Base-by-base conservation (phyloP, 2,329 filamentous ascomycete species). In the Clonostachys byssicola region DNA sequence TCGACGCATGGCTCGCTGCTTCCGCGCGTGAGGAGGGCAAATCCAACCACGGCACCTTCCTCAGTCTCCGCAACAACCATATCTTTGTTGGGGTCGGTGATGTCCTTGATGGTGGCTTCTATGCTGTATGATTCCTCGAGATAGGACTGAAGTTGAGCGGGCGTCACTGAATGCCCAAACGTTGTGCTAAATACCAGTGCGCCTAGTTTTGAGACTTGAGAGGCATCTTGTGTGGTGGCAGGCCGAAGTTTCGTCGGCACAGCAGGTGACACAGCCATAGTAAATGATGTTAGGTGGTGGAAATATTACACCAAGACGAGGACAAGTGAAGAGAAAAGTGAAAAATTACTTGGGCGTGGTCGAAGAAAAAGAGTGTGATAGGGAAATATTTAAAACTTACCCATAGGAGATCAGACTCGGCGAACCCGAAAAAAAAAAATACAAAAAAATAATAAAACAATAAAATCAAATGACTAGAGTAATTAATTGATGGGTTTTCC, bases 101-200 rank as follows among this genome's bases (percentile, higher is more conserved):
- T 33, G 20, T 64, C 60, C 6, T 47, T 49, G 1, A 49, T 46
- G 4, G 59, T 57, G 8, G 67, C 66, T 8, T 63, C 52, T 17
- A 66, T 40, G 13, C 56, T 61, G 56, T 73, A 74, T 1, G 64
- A 52, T n/a, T 62, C 58, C 40, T 62, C 51, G 0, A 74, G 60
- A 46, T 67, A 75, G 2, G 59, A 56, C 8, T 57, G 44, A 0
- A 75, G 57, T 44, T 75, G 65, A 2, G 60, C 47, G 0, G 60
- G 49, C 3, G 66, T 52, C 1, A 73, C 60, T 1, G 71, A 71
- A 50, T 72, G 63, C 1, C 68, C 71, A 53, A 74, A 75, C 4
- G 67, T 66, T 17, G 51, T 43, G 17, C 57, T 49, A 51, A 74
- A 75, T 43, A 68, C 62, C 34, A 57, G 49, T 0, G 59, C 49